Evolutionary conservation across 192 early-diverging fungal species (phyloP), one percentile per base, ranked within the genome.

Genomic region (Allomyces macrogynus): DNA sequence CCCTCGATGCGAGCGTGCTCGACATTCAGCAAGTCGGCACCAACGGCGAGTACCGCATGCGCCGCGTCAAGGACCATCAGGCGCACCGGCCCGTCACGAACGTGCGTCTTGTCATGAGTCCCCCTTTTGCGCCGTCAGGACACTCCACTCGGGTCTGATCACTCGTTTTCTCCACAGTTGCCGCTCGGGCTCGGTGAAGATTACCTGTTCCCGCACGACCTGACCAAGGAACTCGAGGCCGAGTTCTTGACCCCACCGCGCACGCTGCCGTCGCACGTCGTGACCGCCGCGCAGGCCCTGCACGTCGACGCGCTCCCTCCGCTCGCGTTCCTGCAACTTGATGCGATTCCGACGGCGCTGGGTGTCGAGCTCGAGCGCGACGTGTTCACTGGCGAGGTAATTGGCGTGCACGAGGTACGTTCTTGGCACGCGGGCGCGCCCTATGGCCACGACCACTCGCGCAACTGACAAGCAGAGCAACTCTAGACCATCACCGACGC

Each of bases 331-430:
- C 11, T 14, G 25, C 40, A 20, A 22, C 62, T 20, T 8, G 32
- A 40, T 18, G 16, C 40, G 25, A 40, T 42, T 20, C 16, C 25
- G 14, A 22, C 25, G 4, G 16, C 16, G 16, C 4, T 22, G 7
- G 40, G 14, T 18, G 60, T 60, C 60, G 60, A 14, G 18, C 27
- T 60, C 3, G 23, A 14, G 40, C 23, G 64, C 18, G 16, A 60
- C 64, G 27, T 44, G 24, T 23, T 27, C 18, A 65, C 64, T 1
- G 64, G 64, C 10, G 65, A 66, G 18, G 25, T 66, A 16, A 3
- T 22, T 14, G 22, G 22, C 32, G 32, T 40, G 32, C 32, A 40
- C 32, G 32, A 40, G 32, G 32, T 40, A 8, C 32, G 32, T 40
- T 40, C 32, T 40, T 40, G 3, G 32, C 32, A 8, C 32, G 32